Conservation (phyloP, 2,329 filamentous ascomycete species). For the Tricladium varicosporioides region DNA sequence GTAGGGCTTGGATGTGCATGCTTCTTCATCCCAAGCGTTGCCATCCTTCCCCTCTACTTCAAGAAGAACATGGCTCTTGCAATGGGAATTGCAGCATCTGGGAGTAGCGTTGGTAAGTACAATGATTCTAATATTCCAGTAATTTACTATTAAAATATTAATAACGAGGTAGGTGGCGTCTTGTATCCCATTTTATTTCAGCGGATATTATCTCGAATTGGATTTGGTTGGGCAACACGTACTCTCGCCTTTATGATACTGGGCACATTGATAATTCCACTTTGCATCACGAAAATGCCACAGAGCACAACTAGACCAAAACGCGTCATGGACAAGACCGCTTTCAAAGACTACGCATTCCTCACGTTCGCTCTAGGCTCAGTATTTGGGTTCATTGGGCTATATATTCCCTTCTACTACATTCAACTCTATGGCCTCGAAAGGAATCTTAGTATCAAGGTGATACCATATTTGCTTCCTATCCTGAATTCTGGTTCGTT, state of each 20-base stretch:
- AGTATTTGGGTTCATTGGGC: slow-evolving; percentile 39
- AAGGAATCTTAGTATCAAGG: slow-evolving; percentile 13
- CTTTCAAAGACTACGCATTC: slow-evolving; percentile 10
- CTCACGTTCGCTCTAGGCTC: slow-evolving; percentile 42
- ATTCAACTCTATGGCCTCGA: slow-evolving; percentile 17
- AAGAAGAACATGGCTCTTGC: slow-evolving; percentile 42
- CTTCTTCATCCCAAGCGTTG: slow-evolving; percentile 41
- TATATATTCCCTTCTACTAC: slow-evolving; percentile 25
- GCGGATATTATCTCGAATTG: slow-evolving; percentile 30
- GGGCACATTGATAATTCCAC: slow-evolving; percentile 29
- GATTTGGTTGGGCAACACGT: slow-evolving; percentile 55
- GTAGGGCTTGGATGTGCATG: slow-evolving; percentile 41
- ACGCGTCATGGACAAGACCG: not conserved
- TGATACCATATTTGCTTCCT: slow-evolving; percentile 16
- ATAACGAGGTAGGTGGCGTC: slow-evolving; percentile 32
- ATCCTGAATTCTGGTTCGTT: slow-evolving; percentile 23
- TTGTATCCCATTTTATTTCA: slow-evolving; percentile 51
- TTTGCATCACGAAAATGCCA: slow-evolving; percentile 43
- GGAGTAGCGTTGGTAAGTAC: slow-evolving; percentile 38
- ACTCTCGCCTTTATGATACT: slow-evolving; percentile 51
- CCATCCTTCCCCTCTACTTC: slow-evolving; percentile 43
- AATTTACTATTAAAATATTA: not conserved
- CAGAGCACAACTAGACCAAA: not conserved
- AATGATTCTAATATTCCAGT: not conserved
- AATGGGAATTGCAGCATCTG: slow-evolving; percentile 41